Percentiles rank a stretch among this genome's conserved stretches.
These are phyloP conservation scores for Reutealis trisperma DNA, from an alignment of 345 rosid species.

Conservation along the genomic window DNA sequence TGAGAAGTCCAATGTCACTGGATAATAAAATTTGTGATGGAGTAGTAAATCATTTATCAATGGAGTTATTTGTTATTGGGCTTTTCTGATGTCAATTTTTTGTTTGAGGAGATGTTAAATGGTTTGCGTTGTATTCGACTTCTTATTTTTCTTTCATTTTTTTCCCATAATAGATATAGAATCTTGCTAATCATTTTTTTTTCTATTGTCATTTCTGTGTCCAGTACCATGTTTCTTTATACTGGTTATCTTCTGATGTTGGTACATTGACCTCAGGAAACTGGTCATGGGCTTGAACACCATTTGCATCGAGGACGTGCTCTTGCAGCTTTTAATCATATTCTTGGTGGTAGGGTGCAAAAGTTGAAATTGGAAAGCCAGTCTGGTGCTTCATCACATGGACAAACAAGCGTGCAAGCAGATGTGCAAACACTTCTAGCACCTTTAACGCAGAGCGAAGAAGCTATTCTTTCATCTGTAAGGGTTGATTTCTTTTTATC, in stretches of 20 bases:
- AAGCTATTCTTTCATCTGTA: slow-evolving; percentile 81
- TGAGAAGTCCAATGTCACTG: not conserved
- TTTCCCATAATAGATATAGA: not conserved
- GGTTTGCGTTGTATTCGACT: not conserved
- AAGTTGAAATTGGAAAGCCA: slow-evolving; percentile 65
- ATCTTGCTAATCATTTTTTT: not conserved
- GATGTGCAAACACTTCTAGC: slow-evolving; percentile 91
- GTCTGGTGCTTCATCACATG: slow-evolving; percentile 48
- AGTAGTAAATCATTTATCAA: not conserved
- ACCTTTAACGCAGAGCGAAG: slow-evolving; percentile 66
- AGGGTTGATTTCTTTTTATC: slow-evolving; percentile 29
- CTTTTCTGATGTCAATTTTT: not conserved
- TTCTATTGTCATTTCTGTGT: not conserved
- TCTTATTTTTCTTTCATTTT: too few relatives aligned
- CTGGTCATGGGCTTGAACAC: slow-evolving; percentile 84
- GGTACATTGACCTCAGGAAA: slow-evolving; percentile 56
- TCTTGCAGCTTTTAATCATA: slow-evolving; percentile 85
- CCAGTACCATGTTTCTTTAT: slow-evolving; percentile 1
- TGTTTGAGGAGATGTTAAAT: not conserved
- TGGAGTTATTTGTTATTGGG: not conserved
- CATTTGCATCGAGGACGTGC: slow-evolving; percentile 97
- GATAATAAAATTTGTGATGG: not conserved
- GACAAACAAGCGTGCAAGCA: slow-evolving; percentile 71
- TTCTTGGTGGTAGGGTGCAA: slow-evolving; percentile 69
- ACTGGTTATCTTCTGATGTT: not conserved